Base-by-base conservation (phyloP, 2,329 filamentous ascomycete species). In the Annulohypoxylon truncatum region DNA sequence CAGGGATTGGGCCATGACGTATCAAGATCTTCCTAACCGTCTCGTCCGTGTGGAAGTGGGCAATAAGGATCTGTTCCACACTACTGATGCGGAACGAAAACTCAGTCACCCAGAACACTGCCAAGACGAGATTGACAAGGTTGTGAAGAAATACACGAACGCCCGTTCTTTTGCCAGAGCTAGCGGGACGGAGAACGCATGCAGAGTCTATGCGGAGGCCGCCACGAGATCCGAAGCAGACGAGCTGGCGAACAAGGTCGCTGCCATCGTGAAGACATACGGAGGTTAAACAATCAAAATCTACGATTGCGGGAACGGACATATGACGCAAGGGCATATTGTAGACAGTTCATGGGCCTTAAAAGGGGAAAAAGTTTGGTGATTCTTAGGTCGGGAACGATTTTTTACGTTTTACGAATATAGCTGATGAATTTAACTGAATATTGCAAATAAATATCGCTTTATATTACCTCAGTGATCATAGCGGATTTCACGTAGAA, bases 121-220 rank as follows among this genome's bases (percentile, higher is more conserved):
- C 26, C 96, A 99, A 81, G 86, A 88, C 15, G 89, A 93, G 78
- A 97, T 99, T 72, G 94, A 98, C 79, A 87, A 89, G 66, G 85
- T 92, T 65, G 94, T 97, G 66, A 91, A 90, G 76, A 97, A 97
- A 79, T 97, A 97, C 81, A 92, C 92, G 75, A 92, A 92, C 74
- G 96, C 93, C 2, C 88, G 96, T 70, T 90, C 92, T 52, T 99
- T 99, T 79, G 96, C 94, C 6, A 90, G 96, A 73, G 94, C 96
- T 35, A 96, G 92, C 71, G 96, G 96, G 28, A 99, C 96, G 0
- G 96, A 99, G 80, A 96, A 99, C 79, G 95, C 94, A 2, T 94
- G 97, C 73, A 88, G 96, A 68, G 94, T 99, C 18, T 99, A 99
- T 77, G 95, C 95, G 6, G 96, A 99, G 81, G 96, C 96, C 3